A percentile compares a stretch with the other conserved stretches of the same genome.
Conservation (phyloP, 805 yeast genomes). For the Candida railenensis region DNA sequence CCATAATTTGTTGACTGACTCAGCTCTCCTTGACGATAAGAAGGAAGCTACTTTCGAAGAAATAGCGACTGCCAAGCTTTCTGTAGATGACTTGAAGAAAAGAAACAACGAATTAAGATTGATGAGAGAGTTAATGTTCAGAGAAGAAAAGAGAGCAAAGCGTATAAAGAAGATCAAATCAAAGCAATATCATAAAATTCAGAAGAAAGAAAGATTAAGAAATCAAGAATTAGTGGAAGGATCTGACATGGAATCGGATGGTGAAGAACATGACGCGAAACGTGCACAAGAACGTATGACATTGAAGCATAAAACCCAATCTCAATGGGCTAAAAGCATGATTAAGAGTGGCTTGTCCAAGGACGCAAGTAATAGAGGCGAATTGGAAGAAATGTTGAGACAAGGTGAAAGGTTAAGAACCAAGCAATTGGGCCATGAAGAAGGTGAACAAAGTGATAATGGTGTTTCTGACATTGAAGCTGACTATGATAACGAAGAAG, state of each 20-base stretch:
- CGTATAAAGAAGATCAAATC: conserved; percentile 94
- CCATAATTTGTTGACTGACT: conserved; percentile 56
- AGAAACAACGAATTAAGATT: conserved; percentile 80
- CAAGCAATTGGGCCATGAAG: conserved; percentile 67
- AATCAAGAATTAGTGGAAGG: conserved; percentile 68
- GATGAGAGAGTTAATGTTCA: conserved; percentile 94
- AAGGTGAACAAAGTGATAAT: conserved; percentile 53
- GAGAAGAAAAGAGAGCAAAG: conserved; percentile 89
- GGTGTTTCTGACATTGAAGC: conserved; percentile 47
- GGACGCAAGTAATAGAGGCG: conserved; percentile 79
- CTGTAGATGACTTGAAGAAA: conserved; percentile 74
- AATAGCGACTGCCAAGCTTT: conserved; percentile 74
- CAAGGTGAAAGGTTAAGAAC: conserved; percentile 76
- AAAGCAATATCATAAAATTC: conserved; percentile 80
- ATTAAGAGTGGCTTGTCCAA: conserved; percentile 87
- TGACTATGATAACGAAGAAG: conserved; percentile 37
- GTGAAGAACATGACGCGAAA: conserved; percentile 64
- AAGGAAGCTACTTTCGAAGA: conserved; percentile 86
- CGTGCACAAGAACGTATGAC: conserved; percentile 94
- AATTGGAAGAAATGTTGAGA: conserved; percentile 90
- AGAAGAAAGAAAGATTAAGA: conserved; percentile 77
- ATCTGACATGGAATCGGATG: conserved; percentile 48
- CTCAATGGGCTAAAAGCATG: conserved; percentile 90
- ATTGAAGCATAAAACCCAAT: conserved; percentile 81
- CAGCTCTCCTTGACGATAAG: conserved; percentile 68